A percentile compares a stretch with the other conserved stretches of the same genome.
phyloP scores from a whole-genome alignment of 495 filamentous ascomycete species.

The Hyaloscypha hepaticicola region DNA sequence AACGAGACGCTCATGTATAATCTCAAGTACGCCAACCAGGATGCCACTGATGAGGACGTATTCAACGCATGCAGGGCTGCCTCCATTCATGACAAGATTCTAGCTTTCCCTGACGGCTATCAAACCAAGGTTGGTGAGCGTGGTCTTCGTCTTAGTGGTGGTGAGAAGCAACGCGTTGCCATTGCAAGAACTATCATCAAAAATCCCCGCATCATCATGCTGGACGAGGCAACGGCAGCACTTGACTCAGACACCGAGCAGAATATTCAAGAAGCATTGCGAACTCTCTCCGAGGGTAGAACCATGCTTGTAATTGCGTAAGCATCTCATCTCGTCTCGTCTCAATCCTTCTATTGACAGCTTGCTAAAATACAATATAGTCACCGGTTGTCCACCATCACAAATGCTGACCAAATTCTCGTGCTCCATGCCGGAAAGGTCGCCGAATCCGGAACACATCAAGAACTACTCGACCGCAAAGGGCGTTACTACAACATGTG shows the following conservation, averaged over 20 bases:
- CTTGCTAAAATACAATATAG: constrained; percentile 32
- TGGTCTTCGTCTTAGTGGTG: constrained; percentile 86
- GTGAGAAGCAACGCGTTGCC: constrained; percentile 95
- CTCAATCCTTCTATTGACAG: background rate
- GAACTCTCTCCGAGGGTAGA: constrained; percentile 74
- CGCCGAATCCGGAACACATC: constrained; percentile 81
- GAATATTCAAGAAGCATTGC: constrained; percentile 86
- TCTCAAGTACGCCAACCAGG: constrained; percentile 86
- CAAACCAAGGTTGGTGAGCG: constrained; percentile 92
- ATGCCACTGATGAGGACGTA: constrained; percentile 82
- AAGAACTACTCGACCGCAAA: constrained; percentile 72
- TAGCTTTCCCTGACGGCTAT: constrained; percentile 91
- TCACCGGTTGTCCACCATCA: constrained; percentile 93
- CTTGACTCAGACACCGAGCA: constrained; percentile 95
- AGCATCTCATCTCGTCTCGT: constrained; percentile 31
- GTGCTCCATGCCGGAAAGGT: constrained; percentile 86
- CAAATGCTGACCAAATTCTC: constrained; percentile 89
- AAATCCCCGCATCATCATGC: constrained; percentile 90
- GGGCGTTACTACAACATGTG: constrained; percentile 92
- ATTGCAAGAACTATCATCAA: constrained; percentile 97
- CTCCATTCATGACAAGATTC: constrained; percentile 93
- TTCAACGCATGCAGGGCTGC: constrained; percentile 87
- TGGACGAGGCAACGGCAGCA: constrained; percentile 95
- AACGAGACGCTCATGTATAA: constrained; percentile 98
- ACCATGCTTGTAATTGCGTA: constrained; percentile 71